Evolutionary conservation across 2,329 filamentous ascomycete genomes (phyloP).

Genomic region (Cladosporium sp.): DNA sequence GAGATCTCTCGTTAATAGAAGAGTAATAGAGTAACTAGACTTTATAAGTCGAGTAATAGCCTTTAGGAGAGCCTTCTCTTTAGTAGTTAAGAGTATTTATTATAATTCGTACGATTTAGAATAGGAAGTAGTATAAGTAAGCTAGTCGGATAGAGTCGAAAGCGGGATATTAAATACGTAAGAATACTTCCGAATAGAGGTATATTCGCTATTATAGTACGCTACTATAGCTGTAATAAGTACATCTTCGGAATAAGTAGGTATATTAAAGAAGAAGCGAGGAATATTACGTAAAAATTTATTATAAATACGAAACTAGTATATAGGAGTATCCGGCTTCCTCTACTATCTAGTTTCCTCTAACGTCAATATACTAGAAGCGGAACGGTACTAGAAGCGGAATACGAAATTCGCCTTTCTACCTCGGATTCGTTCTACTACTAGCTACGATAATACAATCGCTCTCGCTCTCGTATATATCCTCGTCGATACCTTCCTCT

Average conservation of each 20-base stretch:
- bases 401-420: no score
- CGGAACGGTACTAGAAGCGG: no score
- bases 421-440: no score
- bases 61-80: background rate
- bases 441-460: no score
- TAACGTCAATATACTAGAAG: no score
- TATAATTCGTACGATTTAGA: slow-evolving; percentile 1
- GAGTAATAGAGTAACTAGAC: background rate
- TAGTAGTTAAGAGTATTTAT: background rate
- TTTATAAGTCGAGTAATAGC: background rate
- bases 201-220: background rate
- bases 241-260: background rate
- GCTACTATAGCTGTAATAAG: background rate
- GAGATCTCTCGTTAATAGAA: background rate
- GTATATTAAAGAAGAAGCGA: background rate
- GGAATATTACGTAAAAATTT: no score
- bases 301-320: no score
- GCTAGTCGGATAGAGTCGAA: background rate
- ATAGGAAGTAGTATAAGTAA: background rate
- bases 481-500: no score
- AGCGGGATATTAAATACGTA: background rate
- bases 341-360: no score
- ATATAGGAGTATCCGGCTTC: no score
- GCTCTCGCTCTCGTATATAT: no score
- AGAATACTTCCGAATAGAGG: background rate